Evolutionary conservation across 768 basidiomycete species (phyloP).

Genomic region (Tricholoma matsutake): DNA sequence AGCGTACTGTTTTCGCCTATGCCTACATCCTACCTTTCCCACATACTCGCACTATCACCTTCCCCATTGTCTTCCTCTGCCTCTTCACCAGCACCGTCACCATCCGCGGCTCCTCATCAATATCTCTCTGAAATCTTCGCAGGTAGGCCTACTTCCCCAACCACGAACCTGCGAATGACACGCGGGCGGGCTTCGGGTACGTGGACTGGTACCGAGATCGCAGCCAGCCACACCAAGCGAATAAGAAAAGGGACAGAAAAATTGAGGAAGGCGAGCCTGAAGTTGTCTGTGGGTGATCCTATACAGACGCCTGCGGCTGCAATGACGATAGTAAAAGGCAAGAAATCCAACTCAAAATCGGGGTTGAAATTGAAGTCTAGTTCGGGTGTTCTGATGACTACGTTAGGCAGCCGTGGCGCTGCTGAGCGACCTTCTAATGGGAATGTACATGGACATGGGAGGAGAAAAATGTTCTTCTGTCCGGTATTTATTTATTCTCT

Average conservation of each 20-base stretch:
- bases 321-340: neutral
- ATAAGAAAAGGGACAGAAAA: neutral
- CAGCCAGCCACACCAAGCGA: neutral
- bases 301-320: neutral
- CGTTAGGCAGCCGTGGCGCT: neutral
- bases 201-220: neutral
- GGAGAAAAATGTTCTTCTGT: slow-evolving; percentile 42
- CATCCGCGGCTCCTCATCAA: neutral
- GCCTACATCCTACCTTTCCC: neutral
- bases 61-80: neutral
- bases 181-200: neutral
- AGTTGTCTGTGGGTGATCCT: neutral
- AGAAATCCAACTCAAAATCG: neutral
- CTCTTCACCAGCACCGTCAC: neutral
- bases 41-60: neutral
- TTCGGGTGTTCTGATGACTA: neutral
- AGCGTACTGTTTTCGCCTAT: neutral
- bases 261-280: neutral
- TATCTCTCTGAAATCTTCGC: no score
- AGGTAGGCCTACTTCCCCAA: no score
- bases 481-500: slow-evolving; percentile 34
- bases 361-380: neutral
- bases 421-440: neutral
- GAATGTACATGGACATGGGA: neutral
- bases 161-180: neutral